These are phyloP conservation scores for Reticulomyxa filosa DNA, from an alignment of 78 protist species.

Conservation along the genomic window DNA sequence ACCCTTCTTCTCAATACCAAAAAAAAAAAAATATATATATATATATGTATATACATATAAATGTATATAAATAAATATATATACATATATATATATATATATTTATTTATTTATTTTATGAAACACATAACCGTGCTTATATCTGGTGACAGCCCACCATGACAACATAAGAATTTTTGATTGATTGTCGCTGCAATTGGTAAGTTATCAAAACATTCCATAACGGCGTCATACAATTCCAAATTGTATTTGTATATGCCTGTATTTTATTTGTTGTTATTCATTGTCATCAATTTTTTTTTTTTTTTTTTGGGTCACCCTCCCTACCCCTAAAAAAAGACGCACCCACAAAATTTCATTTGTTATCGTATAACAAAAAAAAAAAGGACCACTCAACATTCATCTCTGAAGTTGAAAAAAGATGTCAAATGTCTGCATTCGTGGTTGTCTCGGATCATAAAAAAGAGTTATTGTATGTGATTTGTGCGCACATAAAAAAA, in stretches of 20 bases:
- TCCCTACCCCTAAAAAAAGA: no score
- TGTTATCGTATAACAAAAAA: no score
- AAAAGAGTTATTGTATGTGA: constrained; percentile 56
- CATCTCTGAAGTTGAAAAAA: constrained; percentile 81
- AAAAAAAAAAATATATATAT: no score
- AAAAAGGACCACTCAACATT: constrained; percentile 34
- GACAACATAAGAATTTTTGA: constrained; percentile 74
- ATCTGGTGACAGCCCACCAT: constrained; percentile 93
- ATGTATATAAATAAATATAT: no score
- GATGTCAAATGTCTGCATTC: constrained; percentile 84
- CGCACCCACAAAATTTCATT: no score
- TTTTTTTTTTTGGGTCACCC: no score
- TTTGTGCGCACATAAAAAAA: constrained; percentile 58
- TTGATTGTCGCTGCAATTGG: constrained; percentile 86
- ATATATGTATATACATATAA: no score
- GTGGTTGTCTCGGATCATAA: constrained; percentile 83
- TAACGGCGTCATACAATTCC: constrained; percentile 61
- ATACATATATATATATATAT: no score
- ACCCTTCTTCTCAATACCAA: no score
- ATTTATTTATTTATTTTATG: no score
- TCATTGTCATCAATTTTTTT: no score
- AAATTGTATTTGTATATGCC: constrained; percentile 54
- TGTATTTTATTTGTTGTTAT: background rate
- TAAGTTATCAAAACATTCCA: constrained; percentile 57
- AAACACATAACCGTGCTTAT: constrained; percentile 30